Percentiles rank a stretch among this genome's conserved stretches.
These are phyloP conservation scores for Penicillium chermesinum DNA, from an alignment of 495 filamentous ascomycete genomes.

Conservation along the genomic window DNA sequence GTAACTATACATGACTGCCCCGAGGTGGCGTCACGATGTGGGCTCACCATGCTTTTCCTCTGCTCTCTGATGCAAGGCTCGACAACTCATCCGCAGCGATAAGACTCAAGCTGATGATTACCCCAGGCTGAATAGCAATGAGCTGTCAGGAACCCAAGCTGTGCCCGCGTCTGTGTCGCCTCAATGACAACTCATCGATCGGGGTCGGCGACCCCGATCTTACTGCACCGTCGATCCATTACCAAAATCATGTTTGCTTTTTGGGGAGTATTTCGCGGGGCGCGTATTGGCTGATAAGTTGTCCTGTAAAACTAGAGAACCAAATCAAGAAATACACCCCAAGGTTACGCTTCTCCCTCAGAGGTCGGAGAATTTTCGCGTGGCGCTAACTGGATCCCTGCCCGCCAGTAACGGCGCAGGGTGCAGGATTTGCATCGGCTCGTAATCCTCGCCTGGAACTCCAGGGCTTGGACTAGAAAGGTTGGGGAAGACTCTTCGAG, in stretches of 20 bases:
- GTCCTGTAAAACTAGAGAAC: too few species aligned
- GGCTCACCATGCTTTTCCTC: too few species aligned
- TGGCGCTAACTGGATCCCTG: slow-evolving; percentile 8
- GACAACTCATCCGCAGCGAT: not conserved
- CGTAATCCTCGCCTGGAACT: too few species aligned
- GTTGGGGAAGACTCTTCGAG: too few species aligned
- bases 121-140: slow-evolving; percentile 7
- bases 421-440: not conserved
- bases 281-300: not conserved
- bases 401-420: slow-evolving; percentile 1
- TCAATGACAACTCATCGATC: slow-evolving; percentile 25
- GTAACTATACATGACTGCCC: too few species aligned
- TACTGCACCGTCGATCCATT: slow-evolving; percentile 19
- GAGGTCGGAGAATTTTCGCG: slow-evolving; percentile 24
- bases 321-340: too few species aligned
- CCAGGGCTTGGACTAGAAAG: too few species aligned
- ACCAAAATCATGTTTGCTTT: not conserved
- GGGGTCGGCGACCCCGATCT: slow-evolving; percentile 24
- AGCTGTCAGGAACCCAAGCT: slow-evolving; percentile 1
- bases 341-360: too few species aligned
- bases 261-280: not conserved
- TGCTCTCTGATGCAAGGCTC: not conserved
- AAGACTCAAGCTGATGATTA: slow-evolving; percentile 1
- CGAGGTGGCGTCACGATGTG: too few species aligned
- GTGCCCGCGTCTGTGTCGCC: slow-evolving; percentile 19